These are phyloP conservation scores for Gracilaria caudata DNA, from an alignment of 23 red algal genomes.

Conservation along the genomic window DNA sequence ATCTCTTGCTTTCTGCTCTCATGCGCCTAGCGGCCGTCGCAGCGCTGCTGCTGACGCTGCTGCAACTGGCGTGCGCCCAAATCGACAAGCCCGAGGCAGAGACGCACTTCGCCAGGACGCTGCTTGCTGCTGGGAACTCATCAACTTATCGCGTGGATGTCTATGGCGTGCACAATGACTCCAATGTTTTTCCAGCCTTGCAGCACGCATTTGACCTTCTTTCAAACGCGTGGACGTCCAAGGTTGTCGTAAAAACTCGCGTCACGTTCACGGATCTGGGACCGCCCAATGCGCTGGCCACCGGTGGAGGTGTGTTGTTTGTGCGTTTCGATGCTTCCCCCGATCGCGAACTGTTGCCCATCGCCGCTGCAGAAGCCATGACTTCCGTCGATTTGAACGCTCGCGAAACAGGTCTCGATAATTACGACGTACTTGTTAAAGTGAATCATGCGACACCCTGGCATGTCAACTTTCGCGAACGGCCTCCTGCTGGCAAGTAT, in stretches of 20 bases:
- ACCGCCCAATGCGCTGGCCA: slow-evolving; percentile 22
- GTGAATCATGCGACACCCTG: slow-evolving; percentile 31
- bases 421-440: slow-evolving; percentile 30
- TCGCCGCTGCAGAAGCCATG: slow-evolving; percentile 47
- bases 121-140: background rate
- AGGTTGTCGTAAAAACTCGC: slow-evolving; percentile 32
- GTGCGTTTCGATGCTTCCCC: slow-evolving; percentile 50
- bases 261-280: slow-evolving; percentile 28
- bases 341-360: slow-evolving; percentile 35
- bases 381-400: slow-evolving; percentile 26
- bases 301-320: slow-evolving; percentile 37
- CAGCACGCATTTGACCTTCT: slow-evolving; percentile 3
- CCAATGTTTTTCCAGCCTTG: slow-evolving; percentile 1
- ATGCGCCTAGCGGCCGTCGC: slow-evolving; percentile 32
- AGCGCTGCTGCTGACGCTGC: slow-evolving; percentile 14
- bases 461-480: slow-evolving; percentile 37
- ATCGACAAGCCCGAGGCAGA: slow-evolving; percentile 9
- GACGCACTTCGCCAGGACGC: slow-evolving; percentile 13
- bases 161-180: slow-evolving; percentile 19
- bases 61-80: background rate
- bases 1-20: background rate
- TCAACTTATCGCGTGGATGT: slow-evolving; percentile 36
- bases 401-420: background rate
- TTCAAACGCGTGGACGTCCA: slow-evolving; percentile 19
- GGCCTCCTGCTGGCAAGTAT: background rate